Conservation (phyloP, 2,329 filamentous ascomycete species). For the Sporothrix variecibatus region DNA sequence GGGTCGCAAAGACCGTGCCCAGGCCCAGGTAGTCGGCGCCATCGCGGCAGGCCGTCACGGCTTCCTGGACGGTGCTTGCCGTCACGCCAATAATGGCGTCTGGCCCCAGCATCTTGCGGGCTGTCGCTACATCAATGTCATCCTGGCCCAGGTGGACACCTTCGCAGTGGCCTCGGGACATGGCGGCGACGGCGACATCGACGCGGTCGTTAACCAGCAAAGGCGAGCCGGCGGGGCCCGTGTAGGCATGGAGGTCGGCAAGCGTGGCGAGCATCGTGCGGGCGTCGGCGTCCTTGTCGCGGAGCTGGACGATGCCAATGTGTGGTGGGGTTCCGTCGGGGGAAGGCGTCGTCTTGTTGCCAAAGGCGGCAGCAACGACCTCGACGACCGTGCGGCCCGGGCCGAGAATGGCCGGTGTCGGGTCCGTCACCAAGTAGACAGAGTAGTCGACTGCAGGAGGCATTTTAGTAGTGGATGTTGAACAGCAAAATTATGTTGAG, state of each 20-base stretch:
- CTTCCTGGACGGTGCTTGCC: conserved; percentile 73
- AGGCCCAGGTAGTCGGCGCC: conserved; percentile 93
- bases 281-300: conserved; percentile 83
- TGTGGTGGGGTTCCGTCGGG: background rate
- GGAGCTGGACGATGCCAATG: conserved; percentile 72
- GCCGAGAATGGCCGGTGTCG: conserved; percentile 80
- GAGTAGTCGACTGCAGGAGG: conserved; percentile 64
- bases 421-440: conserved; percentile 91
- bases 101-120: conserved; percentile 71
- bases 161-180: conserved; percentile 82
- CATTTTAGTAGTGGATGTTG: background rate
- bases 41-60: conserved; percentile 66
- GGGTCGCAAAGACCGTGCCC: conserved; percentile 83
- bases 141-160: conserved; percentile 95
- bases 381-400: conserved; percentile 62
- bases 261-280: conserved; percentile 70
- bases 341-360: conserved; percentile 61
- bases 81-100: conserved; percentile 87
- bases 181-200: conserved; percentile 82
- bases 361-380: conserved; percentile 73
- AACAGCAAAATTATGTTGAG: too few species aligned
- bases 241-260: conserved; percentile 69
- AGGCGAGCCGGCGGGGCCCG: conserved; percentile 53
- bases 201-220: conserved; percentile 92
- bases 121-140: conserved; percentile 66